Evolutionary conservation across 306 rosid genomes (phyloP), one percentile per base, ranked within the genome.

Genomic region (Dryas alaskensis): DNA sequence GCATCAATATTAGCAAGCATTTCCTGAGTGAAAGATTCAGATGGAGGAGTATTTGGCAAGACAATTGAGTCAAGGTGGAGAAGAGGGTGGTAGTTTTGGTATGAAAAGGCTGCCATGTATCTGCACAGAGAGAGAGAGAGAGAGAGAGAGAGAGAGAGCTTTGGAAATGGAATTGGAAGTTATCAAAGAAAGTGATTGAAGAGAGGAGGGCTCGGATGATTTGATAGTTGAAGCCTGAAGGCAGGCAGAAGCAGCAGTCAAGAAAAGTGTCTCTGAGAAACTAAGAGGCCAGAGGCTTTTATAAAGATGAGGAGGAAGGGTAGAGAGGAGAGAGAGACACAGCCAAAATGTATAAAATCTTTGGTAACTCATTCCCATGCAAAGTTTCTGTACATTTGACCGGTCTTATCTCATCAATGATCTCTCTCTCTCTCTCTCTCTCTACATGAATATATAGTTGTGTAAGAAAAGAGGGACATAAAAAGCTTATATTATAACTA

Each of bases 31-130:
- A 70, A 73, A 80, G 63, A 50, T 6, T 69, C 71, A 39, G 60
- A 22, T 16, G 76, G 37, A 31, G 37, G 37, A 57, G 80, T 65
- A 68, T 45, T 80, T 65, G 84, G 68, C 75, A 79, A 75, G 69
- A 81, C 69, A 79, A 75, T 2, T 4, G 92, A 75, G 86, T 89
- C 89, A 76, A 83, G 76, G 65, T 80, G 81, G 80, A 83, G 80
- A 42, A 92, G 82, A 45, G 76, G 86, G 78, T 74, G 71, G 49
- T 50, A 43, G 25, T 51, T 51, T 40, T 81, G 88, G 79, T 65
- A 74, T 48, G 93, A 76, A 82, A 86, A 89, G 72, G 97, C 89
- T 85, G 90, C 96, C 97, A 92, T 90, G 39, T 79, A 31, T 69
- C 44, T 43, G 68, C 68, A 63, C 31, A 31, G 37, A 31, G 37